Conservation (phyloP, 352 stramenopile species). For the Pythium phragmiticola region DNA sequence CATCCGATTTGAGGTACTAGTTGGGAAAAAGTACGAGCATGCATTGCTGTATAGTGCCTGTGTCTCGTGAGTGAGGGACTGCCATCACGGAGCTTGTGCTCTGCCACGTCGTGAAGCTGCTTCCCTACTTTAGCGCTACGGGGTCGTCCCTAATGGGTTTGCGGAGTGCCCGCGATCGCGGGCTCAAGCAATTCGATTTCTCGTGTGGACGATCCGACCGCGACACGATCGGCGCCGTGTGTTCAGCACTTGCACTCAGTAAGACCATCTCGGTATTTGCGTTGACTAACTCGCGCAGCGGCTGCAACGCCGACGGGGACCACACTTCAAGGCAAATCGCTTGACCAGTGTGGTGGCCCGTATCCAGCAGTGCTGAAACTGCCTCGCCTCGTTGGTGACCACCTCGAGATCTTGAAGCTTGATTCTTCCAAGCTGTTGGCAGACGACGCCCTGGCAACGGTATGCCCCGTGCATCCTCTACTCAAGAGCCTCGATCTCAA, state of each 20-base stretch:
- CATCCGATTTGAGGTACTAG: too few relatives aligned
- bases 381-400: neutral
- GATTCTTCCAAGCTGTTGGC: neutral
- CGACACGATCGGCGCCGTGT: neutral
- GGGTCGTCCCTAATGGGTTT: neutral
- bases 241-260: neutral
- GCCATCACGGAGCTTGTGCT: neutral
- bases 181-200: neutral
- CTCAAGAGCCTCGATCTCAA: neutral
- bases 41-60: too few relatives aligned
- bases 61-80: neutral
- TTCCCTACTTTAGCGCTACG: neutral
- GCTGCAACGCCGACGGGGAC: neutral
- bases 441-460: neutral
- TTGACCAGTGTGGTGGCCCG: constrained; percentile 2
- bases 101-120: neutral
- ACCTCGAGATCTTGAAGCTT: neutral
- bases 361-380: neutral
- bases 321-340: neutral
- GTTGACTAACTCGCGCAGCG: neutral
- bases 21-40: too few relatives aligned
- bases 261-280: neutral
- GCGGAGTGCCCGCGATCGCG: neutral
- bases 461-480: neutral
- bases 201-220: neutral